phyloP scores from a whole-genome alignment of 192 early-diverging fungal genomes.

The Blastocladiella britannica region DNA sequence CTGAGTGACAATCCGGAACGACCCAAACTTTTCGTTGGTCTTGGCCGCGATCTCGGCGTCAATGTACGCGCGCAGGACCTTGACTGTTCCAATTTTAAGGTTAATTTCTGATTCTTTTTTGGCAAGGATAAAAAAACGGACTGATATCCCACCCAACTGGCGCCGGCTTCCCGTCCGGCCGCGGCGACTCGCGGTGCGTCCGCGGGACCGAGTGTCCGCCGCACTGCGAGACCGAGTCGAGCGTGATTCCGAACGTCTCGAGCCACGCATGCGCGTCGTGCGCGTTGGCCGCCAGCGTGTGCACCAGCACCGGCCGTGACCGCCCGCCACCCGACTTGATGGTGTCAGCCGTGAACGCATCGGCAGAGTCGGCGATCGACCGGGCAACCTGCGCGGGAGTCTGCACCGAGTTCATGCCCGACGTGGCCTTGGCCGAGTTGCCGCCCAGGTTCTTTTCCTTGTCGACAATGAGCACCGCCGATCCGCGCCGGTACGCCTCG shows the following conservation, averaged over 20 bases:
- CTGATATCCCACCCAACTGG: conserved; percentile 16
- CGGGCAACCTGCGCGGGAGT: conserved; percentile 58
- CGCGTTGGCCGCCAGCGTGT: conserved; percentile 68
- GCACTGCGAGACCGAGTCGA: conserved; percentile 68
- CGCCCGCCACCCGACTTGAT: conserved; percentile 64
- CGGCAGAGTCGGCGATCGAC: conserved; percentile 57
- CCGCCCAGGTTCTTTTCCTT: conserved; percentile 80
- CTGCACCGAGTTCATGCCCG: conserved; percentile 86
- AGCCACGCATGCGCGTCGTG: conserved; percentile 82
- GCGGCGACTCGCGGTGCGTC: conserved; percentile 66
- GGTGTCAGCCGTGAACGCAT: conserved; percentile 72
- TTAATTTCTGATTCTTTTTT: too few relatives aligned
- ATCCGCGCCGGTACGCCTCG: conserved; percentile 63
- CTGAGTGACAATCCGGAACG: conserved; percentile 54
- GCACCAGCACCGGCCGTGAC: conserved; percentile 55
- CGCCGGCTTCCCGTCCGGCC: conserved; percentile 23
- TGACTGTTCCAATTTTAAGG: too few relatives aligned
- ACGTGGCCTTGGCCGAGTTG: conserved; percentile 95
- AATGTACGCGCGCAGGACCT: background rate
- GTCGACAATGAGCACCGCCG: conserved; percentile 61
- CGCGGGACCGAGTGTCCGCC: conserved; percentile 85
- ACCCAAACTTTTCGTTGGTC: background rate
- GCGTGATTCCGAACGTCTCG: conserved; percentile 67
- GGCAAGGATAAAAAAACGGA: too few relatives aligned
- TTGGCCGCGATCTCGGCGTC: background rate